Percentiles rank a stretch among this genome's conserved stretches.
phyloP scores from a whole-genome alignment of 225 moss, liverwort and hornwort genomes.

The Lunularia cruciata region DNA sequence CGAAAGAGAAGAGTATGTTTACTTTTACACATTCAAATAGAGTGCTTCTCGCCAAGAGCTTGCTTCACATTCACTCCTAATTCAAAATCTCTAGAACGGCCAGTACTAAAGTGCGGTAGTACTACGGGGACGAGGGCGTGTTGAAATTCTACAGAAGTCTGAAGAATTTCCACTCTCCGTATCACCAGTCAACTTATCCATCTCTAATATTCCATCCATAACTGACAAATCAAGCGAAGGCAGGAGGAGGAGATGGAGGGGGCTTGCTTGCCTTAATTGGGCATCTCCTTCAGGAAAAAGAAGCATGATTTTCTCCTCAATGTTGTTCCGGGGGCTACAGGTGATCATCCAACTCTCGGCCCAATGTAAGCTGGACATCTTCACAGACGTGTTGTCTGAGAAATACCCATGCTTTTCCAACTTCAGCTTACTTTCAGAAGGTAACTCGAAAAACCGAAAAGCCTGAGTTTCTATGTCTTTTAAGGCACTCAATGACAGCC shows the following conservation, averaged over 20 bases:
- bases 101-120: too few species aligned
- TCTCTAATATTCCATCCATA: too few species aligned
- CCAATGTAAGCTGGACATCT: conserved; percentile 26
- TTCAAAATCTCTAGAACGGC: too few species aligned
- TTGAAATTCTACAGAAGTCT: too few species aligned
- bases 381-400: conserved; percentile 8
- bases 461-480: conserved; percentile 19
- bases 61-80: too few species aligned
- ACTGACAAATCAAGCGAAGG: not conserved
- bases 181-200: too few species aligned
- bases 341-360: conserved; percentile 25
- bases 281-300: conserved; percentile 8
- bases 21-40: too few species aligned
- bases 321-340: not conserved
- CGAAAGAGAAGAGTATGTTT: too few species aligned
- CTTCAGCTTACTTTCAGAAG: conserved; percentile 30
- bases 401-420: not conserved
- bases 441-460: conserved; percentile 32
- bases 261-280: not conserved
- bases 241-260: not conserved
- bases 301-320: not conserved
- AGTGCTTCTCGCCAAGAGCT: too few species aligned
- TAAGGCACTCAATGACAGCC: conserved; percentile 28
- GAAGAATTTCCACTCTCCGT: too few species aligned
- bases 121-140: too few species aligned